phyloP scores from a whole-genome alignment of 495 filamentous ascomycete species.

The Lophiostoma macrostomum region DNA sequence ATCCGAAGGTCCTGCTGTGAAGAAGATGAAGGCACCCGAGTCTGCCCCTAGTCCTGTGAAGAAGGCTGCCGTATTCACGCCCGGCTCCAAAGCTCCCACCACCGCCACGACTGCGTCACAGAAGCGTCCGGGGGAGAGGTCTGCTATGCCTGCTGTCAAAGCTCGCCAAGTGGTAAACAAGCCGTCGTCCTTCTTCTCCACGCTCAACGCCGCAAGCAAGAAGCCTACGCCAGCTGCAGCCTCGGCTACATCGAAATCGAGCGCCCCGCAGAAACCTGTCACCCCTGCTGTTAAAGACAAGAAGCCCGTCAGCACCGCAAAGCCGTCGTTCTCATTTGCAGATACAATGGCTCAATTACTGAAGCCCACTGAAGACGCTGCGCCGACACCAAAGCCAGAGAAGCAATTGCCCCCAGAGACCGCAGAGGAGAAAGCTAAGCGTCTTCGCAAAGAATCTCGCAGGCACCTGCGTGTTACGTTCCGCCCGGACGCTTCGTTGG shows the following conservation, averaged over 20 bases:
- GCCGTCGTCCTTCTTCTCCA: slow-evolving; percentile 57
- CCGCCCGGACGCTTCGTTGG: slow-evolving; percentile 70
- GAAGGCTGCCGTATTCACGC: slow-evolving; percentile 31
- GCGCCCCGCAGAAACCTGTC: slow-evolving; percentile 19
- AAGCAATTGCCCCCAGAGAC: slow-evolving; percentile 66
- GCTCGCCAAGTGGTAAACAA: slow-evolving; percentile 55
- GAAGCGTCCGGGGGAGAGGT: slow-evolving; percentile 25
- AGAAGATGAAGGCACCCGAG: slow-evolving; percentile 48
- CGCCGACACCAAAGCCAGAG: slow-evolving; percentile 49
- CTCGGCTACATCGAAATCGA: slow-evolving; percentile 19
- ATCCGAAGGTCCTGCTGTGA: slow-evolving; percentile 40
- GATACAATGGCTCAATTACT: slow-evolving; percentile 61
- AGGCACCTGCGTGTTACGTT: slow-evolving; percentile 67
- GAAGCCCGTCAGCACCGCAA: slow-evolving; percentile 41
- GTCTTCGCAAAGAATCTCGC: slow-evolving; percentile 75
- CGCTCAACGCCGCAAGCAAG: slow-evolving; percentile 58
- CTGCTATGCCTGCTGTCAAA: slow-evolving; percentile 40
- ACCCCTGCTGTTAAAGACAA: slow-evolving; percentile 42
- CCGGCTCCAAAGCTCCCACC: slow-evolving; percentile 45
- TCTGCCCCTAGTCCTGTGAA: slow-evolving; percentile 44
- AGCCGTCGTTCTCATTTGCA: slow-evolving; percentile 47
- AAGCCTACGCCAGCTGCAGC: slow-evolving; percentile 51
- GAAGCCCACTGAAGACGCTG: slow-evolving; percentile 57
- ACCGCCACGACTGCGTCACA: slow-evolving; percentile 34
- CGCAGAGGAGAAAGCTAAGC: slow-evolving; percentile 66